Base-by-base conservation (phyloP, 305 asterid species). In the Plantago lanceolata region DNA sequence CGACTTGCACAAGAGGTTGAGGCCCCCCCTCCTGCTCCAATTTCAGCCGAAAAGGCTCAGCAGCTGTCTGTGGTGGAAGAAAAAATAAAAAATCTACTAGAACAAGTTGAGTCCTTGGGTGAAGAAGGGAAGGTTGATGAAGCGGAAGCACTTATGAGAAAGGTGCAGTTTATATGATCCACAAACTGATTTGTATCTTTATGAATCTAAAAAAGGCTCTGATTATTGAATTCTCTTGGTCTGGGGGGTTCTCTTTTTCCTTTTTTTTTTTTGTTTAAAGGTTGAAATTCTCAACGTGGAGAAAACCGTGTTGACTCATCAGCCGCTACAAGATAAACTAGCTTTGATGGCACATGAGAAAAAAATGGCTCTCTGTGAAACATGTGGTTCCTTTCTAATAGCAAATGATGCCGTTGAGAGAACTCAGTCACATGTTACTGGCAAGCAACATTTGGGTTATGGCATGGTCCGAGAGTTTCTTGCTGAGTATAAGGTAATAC, bases 341-440 rank as follows among this genome's bases (percentile, higher is more conserved):
- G 60, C 83, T 72, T 67, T 87, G 95, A 81, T 78, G 65, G 97
- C 92, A 19, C 97, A 86, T 79, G 99, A 93, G 82, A 93, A 93
- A 73, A 93, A 87, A 82, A 93, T 93, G 99, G 97, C 94, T 55
- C 74, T 93, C 19, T 93, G 99, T 78, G 99, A 93, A 76, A 83
- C 79, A 70, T 93, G 99, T 71, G 99, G 99, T 72, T 93, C 99
- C 45, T 93, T 93, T 77, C 83, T 93, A 55, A 88, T 93, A 19
- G 99, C 96, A 64, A 93, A 93, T 77, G 99, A 93, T 87, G 99
- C 95, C 51, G 90, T 82, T 9, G 99, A 93, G 84, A 87, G 99
- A 82, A 87, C 94, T 71, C 99, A 93, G 76, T 93, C 97, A 51
- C 99, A 93, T 65, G 89, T 93, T 78, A 84, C 96, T 63, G 97